phyloP scores from a whole-genome alignment of 768 basidiomycete species.

The Leucocoprinus leucothites region DNA sequence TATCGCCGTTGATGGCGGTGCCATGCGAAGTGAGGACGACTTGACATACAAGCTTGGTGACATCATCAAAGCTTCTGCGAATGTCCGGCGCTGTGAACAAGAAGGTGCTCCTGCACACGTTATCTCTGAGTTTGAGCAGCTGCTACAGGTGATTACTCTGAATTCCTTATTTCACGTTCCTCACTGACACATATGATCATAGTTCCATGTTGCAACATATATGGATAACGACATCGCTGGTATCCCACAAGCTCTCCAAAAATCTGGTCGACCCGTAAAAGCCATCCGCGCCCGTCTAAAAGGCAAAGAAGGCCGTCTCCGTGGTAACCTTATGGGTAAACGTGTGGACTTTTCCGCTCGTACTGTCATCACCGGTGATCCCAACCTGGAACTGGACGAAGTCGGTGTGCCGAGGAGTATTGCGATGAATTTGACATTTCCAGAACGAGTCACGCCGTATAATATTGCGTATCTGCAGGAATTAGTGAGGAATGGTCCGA shows the following conservation, averaged over 20 bases:
- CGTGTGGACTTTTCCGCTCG: constrained; percentile 99
- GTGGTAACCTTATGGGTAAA: constrained; percentile 99
- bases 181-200: constrained; percentile 9
- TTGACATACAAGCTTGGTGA: constrained; percentile 97
- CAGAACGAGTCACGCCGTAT: constrained; percentile 97
- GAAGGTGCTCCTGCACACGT: constrained; percentile 97
- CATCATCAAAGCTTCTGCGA: constrained; percentile 93
- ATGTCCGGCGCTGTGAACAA: constrained; percentile 88
- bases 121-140: constrained; percentile 92
- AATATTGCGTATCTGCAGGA: constrained; percentile 94
- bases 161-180: background rate
- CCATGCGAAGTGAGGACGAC: constrained; percentile 97
- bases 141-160: constrained; percentile 70
- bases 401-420: constrained; percentile 95
- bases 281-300: constrained; percentile 97
- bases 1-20: constrained; percentile 95
- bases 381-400: constrained; percentile 93
- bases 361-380: constrained; percentile 98
- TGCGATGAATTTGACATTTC: constrained; percentile 97
- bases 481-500: constrained; percentile 92
- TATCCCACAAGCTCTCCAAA: constrained; percentile 95
- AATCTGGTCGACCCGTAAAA: constrained; percentile 96
- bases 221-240: constrained; percentile 99
- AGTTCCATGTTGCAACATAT: constrained; percentile 99
- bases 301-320: constrained; percentile 96